Evolutionary conservation across 2,329 filamentous ascomycete species (phyloP).

Genomic region (Lachnellula occidentalis): DNA sequence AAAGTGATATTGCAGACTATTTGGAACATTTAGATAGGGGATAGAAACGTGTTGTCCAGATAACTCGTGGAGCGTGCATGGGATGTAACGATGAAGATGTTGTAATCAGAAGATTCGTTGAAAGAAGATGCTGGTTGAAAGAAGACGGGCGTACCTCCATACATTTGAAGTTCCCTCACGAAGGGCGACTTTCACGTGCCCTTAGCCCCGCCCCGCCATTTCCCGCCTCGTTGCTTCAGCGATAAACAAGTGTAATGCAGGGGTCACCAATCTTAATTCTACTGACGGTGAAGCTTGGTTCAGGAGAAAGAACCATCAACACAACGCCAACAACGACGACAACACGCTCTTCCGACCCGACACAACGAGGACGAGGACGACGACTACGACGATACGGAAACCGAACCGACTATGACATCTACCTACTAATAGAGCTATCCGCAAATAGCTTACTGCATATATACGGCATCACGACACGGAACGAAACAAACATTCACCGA

Average conservation of each 20-base stretch:
- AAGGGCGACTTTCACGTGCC: not conserved
- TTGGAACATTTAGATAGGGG: not conserved
- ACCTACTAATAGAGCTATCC: constrained; percentile 1
- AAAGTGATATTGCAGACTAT: not conserved
- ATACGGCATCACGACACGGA: not conserved
- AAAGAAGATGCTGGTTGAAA: too few relatives aligned
- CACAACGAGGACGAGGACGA: constrained; percentile 6
- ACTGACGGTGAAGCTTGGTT: not conserved
- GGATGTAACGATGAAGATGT: not conserved
- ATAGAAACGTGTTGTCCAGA: not conserved
- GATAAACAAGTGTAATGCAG: not conserved
- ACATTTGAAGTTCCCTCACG: not conserved
- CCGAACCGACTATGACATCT: not conserved
- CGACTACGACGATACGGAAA: constrained; percentile 2
- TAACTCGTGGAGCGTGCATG: not conserved
- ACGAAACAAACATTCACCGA: constrained; percentile 1
- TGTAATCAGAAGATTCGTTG: not conserved
- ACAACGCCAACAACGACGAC: constrained; percentile 1
- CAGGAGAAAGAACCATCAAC: constrained; percentile 8
- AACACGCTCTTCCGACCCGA: not conserved
- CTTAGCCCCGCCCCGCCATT: not conserved
- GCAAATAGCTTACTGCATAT: constrained; percentile 3
- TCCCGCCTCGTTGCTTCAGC: constrained; percentile 6
- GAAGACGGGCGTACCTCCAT: not conserved
- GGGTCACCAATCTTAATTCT: constrained; percentile 1